phyloP scores from a whole-genome alignment of 805 yeast genomes.

The Wickerhamomyces canadensis region DNA sequence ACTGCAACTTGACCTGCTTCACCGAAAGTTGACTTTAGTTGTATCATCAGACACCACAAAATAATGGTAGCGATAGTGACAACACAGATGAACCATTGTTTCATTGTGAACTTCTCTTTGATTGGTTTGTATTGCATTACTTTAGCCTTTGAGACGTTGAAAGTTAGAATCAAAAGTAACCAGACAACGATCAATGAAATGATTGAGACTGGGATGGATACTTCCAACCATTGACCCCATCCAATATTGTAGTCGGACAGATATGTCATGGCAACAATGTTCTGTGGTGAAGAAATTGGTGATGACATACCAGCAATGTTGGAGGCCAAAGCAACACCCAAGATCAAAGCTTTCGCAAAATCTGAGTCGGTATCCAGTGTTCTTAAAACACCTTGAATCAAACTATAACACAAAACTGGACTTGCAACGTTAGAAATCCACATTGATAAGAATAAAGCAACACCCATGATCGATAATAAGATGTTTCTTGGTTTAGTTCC shows the following conservation, averaged over 20 bases:
- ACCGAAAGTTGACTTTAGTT: conserved; percentile 68
- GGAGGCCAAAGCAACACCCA: conserved; percentile 89
- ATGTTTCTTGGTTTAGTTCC: conserved; percentile 81
- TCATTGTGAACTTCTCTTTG: conserved; percentile 57
- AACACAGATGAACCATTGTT: conserved; percentile 69
- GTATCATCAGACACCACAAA: conserved; percentile 85
- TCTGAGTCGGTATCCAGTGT: conserved; percentile 73
- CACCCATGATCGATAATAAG: conserved; percentile 73
- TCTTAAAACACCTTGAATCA: conserved; percentile 79
- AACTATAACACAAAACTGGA: conserved; percentile 85
- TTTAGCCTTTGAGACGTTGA: conserved; percentile 43
- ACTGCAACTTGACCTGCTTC: conserved; percentile 91
- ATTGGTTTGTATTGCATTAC: conserved; percentile 44
- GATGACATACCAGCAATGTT: conserved; percentile 95
- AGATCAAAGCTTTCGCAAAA: conserved; percentile 75
- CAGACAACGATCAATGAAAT: conserved; percentile 62
- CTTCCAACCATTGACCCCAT: conserved; percentile 92
- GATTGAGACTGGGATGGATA: conserved; percentile 76
- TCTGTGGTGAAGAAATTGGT: conserved; percentile 95
- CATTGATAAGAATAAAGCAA: conserved; percentile 81
- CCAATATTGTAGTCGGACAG: conserved; percentile 60
- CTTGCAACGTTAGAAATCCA: conserved; percentile 98
- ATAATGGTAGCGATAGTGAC: conserved; percentile 71
- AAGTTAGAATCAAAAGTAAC: conserved; percentile 56
- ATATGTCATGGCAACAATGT: conserved; percentile 80